Base-by-base conservation (phyloP, 75 land plant species). In the Sequoiadendron giganteum region DNA sequence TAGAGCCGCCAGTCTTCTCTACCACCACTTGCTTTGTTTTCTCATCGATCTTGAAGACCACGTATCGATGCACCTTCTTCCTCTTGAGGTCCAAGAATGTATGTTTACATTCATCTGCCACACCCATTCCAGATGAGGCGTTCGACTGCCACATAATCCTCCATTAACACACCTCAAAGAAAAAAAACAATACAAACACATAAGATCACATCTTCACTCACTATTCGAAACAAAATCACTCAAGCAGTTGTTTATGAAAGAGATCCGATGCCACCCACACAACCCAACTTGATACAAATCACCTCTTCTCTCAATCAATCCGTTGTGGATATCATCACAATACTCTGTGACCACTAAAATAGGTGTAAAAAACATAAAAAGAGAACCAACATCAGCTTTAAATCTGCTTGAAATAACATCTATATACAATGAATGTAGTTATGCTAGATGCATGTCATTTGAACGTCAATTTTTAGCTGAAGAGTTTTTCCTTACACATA, bases 31-130 rank as follows among this genome's bases (percentile, higher is more conserved):
- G 82, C 85, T 90, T 90, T 45, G 85, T 75, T 55, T 87, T 87
- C 88, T 92, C 92, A 55, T 92, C 93, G 84, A 92, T 92, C 89
- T 88, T 90, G 89, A 92, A 92, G 19, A 92, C 87, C 65, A 92
- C 85, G 61, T 92, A 92, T 28, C 90, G 90, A 49, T 90, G 89
- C 56, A 87, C 70, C 87, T 90, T 90, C 90, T 90, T 90, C 79
- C 93, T 77, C 87, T 92, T 77, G 56, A 92, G 92, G 84, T 92
- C 93, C 79, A 87, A 6, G 68, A 92, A 92, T 19, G 85, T 84
- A 81, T 38, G 40, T 85, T 80, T 87, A 83, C 92, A 90, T 36
- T 89, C 87, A 28, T 92, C 93, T 10, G 88, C 89, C 49, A 92
- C 93, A 14, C 91, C 93, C 89, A 92, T 92, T n/a, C 92, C 90